phyloP scores from a whole-genome alignment of 306 rosid genomes.

The Quillaja saponaria region DNA sequence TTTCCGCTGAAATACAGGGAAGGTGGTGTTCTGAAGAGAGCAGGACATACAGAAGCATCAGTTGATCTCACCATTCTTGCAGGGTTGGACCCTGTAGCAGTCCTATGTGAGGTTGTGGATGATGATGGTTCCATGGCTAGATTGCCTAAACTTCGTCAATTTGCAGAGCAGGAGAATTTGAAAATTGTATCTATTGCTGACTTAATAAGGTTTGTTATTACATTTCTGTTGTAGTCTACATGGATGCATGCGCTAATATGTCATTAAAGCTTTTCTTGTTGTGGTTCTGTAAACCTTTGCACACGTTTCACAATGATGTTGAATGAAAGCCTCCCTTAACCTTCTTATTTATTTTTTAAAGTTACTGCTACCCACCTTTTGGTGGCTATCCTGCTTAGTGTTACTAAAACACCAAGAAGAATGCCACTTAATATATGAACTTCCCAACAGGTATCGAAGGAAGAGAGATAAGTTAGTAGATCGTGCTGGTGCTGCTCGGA shows the following conservation, averaged over 20 bases:
- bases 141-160: conserved; percentile 79
- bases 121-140: conserved; percentile 99
- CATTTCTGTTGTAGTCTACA: too few species aligned
- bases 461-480: conserved; percentile 77
- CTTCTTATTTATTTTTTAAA: too few species aligned
- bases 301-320: too few species aligned
- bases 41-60: conserved; percentile 97
- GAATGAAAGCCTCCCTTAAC: too few species aligned
- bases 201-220: conserved; percentile 66
- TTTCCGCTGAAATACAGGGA: conserved; percentile 90
- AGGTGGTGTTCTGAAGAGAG: conserved; percentile 96
- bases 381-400: too few species aligned
- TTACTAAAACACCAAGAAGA: too few species aligned
- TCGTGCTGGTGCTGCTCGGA: conserved; percentile 62
- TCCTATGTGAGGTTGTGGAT: conserved; percentile 92
- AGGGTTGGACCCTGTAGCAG: conserved; percentile 74
- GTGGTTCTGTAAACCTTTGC: too few species aligned
- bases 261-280: too few species aligned
- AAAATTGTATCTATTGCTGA: conserved; percentile 91
- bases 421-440: conserved; percentile 7
- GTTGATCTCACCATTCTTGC: conserved; percentile 89
- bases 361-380: too few species aligned
- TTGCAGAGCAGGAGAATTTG: conserved; percentile 69
- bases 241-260: too few species aligned
- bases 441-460: conserved; percentile 77